Evolutionary conservation across 2,329 filamentous ascomycete species (phyloP).

Genomic region (Didymella exigua): DNA sequence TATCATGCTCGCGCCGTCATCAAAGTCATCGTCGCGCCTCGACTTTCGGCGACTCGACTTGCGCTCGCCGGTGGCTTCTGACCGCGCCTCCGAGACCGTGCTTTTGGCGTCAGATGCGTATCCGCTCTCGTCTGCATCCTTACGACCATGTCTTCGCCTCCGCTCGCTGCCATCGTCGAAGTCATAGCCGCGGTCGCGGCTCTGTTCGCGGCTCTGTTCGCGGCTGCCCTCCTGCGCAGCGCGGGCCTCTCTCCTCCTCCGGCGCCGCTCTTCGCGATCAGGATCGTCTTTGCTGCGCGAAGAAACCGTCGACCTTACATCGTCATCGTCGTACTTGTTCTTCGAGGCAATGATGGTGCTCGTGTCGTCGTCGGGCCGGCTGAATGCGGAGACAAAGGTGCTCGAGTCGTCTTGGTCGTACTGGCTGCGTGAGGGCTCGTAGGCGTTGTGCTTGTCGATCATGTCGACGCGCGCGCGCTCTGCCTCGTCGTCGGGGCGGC

Average conservation of each 20-base stretch:
- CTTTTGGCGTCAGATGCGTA: slow-evolving; percentile 52
- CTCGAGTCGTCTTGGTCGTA: slow-evolving; percentile 20
- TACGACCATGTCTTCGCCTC: slow-evolving; percentile 44
- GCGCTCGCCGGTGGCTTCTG: slow-evolving; percentile 44
- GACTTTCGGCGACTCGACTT: slow-evolving; percentile 50
- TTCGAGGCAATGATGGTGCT: slow-evolving; percentile 34
- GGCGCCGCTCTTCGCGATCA: slow-evolving; percentile 39
- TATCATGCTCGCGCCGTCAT: slow-evolving; percentile 50
- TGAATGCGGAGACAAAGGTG: slow-evolving; percentile 15
- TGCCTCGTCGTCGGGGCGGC: slow-evolving; percentile 10
- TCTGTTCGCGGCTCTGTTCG: slow-evolving; percentile 43
- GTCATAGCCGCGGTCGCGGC: slow-evolving; percentile 44
- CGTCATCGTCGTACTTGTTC: slow-evolving; percentile 33
- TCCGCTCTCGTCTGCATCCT: slow-evolving; percentile 41
- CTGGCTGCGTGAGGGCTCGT: slow-evolving; percentile 14
- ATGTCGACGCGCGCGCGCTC: slow-evolving; percentile 11
- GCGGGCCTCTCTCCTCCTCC: slow-evolving; percentile 28
- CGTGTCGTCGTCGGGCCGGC: slow-evolving; percentile 29
- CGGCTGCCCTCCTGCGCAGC: slow-evolving; percentile 24
- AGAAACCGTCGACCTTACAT: slow-evolving; percentile 26
- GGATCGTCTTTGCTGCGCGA: slow-evolving; percentile 36
- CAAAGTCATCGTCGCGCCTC: slow-evolving; percentile 49
- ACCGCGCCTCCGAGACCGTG: slow-evolving; percentile 45
- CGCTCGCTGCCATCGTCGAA: slow-evolving; percentile 39
- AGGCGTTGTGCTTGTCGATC: slow-evolving; percentile 11